Evolutionary conservation across 2,329 filamentous ascomycete species (phyloP), one percentile per base, ranked within the genome.

Genomic region (Hypoxylon sp.): DNA sequence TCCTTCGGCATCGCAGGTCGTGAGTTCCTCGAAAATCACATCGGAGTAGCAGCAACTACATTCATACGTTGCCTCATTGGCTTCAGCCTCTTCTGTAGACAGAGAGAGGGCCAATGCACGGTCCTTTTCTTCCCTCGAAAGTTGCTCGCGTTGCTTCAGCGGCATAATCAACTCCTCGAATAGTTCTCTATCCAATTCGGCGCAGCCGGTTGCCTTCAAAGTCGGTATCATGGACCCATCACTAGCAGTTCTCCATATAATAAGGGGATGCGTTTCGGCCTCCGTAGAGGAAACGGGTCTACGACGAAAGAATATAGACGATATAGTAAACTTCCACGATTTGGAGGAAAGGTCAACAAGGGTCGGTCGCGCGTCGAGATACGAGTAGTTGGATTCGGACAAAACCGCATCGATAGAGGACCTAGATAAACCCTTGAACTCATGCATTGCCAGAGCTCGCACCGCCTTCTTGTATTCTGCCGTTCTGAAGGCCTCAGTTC

Each of bases 11-110:
- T 87, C 87, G 81, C 93, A 96, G n/a, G 88, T 86, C 0, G 91
- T 89, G 64, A 94, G 86, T 74, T 92, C 88, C 78, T 95, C 92
- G 70, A 94, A 93, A 0, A 91, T 83, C 13, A 85, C 87, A 9
- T 91, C 87, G 10, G 86, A 87, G 78, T 91, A 96, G 81, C 93
- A 96, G 81, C 93, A 95, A 72, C 90, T 87, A 78, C 93, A 96
- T 77, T 96, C 92, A 77, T 89, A 85, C 14, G 85, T 83, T 42
- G 85, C 84, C 19, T 86, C 84, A 5, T 82, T 81, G 44, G 82
- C 82, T 75, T 90, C 88, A 3, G 89, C 89, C 72, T 91, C 87
- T 67, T 85, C 80, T 22, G 81, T 84, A 76, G 90, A 90, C 58
- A 91, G 75, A 5, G 82, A 80, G 6, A 84, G 65, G 6, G 89